Percentiles rank a stretch among this genome's conserved stretches.
Evolutionary conservation across 805 yeast species (phyloP).

Genomic region (Barnettozyma botsteinii): DNA sequence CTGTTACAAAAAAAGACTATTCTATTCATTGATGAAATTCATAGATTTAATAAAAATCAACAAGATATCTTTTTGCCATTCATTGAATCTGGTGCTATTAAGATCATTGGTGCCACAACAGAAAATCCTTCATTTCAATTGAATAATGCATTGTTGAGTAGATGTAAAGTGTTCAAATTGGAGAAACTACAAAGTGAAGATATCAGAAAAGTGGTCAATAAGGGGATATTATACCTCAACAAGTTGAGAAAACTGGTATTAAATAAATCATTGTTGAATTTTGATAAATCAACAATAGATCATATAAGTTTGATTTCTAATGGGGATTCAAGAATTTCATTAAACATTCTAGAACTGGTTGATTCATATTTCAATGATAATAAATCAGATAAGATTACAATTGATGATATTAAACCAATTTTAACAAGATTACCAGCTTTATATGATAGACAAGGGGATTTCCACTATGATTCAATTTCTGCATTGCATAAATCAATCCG

Average conservation of each 20-base stretch:
- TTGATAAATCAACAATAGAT: slow-evolving; percentile 52
- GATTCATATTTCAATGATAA: slow-evolving; percentile 41
- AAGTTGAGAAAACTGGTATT: slow-evolving; percentile 50
- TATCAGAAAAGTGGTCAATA: slow-evolving; percentile 43
- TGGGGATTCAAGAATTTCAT: slow-evolving; percentile 85
- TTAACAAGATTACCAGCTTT: slow-evolving; percentile 47
- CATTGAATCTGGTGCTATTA: slow-evolving; percentile 77
- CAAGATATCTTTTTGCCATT: slow-evolving; percentile 84
- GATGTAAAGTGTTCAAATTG: slow-evolving; percentile 78
- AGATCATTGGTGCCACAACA: slow-evolving; percentile 93
- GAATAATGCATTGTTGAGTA: slow-evolving; percentile 73
- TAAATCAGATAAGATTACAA: slow-evolving; percentile 6
- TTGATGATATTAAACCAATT: slow-evolving; percentile 32
- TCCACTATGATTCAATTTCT: slow-evolving; percentile 90
- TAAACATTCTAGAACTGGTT: slow-evolving; percentile 72
- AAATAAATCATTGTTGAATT: slow-evolving; percentile 42
- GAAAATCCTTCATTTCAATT: slow-evolving; percentile 87
- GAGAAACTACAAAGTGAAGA: slow-evolving; percentile 47
- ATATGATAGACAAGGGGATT: slow-evolving; percentile 87
- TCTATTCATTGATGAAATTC: slow-evolving; percentile 89
- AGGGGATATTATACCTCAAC: slow-evolving; percentile 57
- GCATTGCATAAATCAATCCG: slow-evolving; percentile 93
- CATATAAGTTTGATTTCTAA: slow-evolving; percentile 69
- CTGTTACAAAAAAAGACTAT: slow-evolving; percentile 51
- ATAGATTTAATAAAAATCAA: slow-evolving; percentile 77